Percentiles rank a stretch among this genome's conserved stretches.
Conservation (phyloP, 2,329 filamentous ascomycete species). For the Hyphodiscus sp. region DNA sequence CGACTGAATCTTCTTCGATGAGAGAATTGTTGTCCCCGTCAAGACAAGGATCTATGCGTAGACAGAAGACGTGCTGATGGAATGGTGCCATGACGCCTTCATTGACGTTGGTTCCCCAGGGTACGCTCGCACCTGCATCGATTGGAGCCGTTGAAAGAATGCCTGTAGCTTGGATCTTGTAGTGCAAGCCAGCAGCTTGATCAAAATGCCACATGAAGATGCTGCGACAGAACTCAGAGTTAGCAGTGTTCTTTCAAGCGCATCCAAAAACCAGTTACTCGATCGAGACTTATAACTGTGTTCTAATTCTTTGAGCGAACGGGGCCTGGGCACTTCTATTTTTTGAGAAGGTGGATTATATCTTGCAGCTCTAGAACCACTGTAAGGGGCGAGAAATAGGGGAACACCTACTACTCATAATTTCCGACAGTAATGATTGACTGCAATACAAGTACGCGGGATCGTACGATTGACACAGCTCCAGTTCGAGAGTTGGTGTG, state of each 20-base stretch:
- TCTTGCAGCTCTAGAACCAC: too few relatives aligned
- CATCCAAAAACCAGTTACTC: too few relatives aligned
- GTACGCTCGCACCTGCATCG: conserved; percentile 43
- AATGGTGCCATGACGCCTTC: conserved; percentile 53
- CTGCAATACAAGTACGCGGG: conserved; percentile 58
- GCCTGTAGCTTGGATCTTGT: conserved; percentile 60
- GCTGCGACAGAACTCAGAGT: background rate
- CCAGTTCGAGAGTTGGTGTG: conserved; percentile 63
- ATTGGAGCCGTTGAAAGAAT: conserved; percentile 52
- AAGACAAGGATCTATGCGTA: conserved; percentile 50
- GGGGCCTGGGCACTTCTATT: too few relatives aligned
- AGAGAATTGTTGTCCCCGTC: conserved; percentile 48
- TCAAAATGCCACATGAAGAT: conserved; percentile 60
- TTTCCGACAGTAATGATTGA: conserved; percentile 64
- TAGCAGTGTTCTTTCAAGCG: too few relatives aligned
- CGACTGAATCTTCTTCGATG: conserved; percentile 46
- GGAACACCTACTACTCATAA: conserved; percentile 50
- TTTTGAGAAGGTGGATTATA: too few relatives aligned
- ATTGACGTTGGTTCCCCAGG: conserved; percentile 55
- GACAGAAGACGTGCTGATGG: conserved; percentile 52
- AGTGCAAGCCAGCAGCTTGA: conserved; percentile 52
- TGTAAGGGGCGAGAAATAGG: too few relatives aligned
- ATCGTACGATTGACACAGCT: conserved; percentile 53
- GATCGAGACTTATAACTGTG: too few relatives aligned
- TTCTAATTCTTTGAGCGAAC: too few relatives aligned